phyloP scores from a whole-genome alignment of 176 grass and related monocot genomes.

The Ampelocalamus luodianensis region DNA sequence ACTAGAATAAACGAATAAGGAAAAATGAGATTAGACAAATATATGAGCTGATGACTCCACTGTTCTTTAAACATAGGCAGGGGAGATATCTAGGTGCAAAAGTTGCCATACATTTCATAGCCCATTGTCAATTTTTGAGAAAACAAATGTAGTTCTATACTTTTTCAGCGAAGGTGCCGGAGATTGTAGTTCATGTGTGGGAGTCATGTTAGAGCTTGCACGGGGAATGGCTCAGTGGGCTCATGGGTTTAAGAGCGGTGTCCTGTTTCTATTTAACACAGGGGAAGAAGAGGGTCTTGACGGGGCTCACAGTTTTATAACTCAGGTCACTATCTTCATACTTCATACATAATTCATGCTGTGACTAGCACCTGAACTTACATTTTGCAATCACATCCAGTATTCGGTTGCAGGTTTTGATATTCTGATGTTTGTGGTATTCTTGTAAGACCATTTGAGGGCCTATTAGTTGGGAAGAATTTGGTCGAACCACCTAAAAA shows the following conservation, averaged over 20 bases:
- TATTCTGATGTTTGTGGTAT: background rate
- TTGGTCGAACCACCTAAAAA: background rate
- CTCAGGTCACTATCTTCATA: conserved; percentile 72
- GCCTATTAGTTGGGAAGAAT: background rate
- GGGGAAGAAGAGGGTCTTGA: conserved; percentile 98
- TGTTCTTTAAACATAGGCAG: conserved; percentile 8
- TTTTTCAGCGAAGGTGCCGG: conserved; percentile 85
- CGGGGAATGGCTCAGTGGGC: conserved; percentile 86
- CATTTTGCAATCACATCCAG: conserved; percentile 10
- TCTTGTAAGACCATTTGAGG: background rate
- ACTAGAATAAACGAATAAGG: background rate
- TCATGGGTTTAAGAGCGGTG: conserved; percentile 83
- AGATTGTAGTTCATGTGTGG: conserved; percentile 96
- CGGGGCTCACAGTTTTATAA: conserved; percentile 97
- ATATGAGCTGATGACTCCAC: background rate
- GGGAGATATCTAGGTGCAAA: no score
- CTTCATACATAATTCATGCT: conserved; percentile 15
- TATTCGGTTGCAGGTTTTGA: background rate
- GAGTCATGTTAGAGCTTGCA: conserved; percentile 98
- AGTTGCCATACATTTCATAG: background rate
- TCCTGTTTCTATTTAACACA: conserved; percentile 96
- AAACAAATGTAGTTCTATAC: conserved; percentile 25
- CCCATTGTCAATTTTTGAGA: conserved; percentile 12
- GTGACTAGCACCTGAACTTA: conserved; percentile 10
- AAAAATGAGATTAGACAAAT: background rate